These are phyloP conservation scores for Mycena alexandri DNA, from an alignment of 768 basidiomycete species.

Conservation along the genomic window DNA sequence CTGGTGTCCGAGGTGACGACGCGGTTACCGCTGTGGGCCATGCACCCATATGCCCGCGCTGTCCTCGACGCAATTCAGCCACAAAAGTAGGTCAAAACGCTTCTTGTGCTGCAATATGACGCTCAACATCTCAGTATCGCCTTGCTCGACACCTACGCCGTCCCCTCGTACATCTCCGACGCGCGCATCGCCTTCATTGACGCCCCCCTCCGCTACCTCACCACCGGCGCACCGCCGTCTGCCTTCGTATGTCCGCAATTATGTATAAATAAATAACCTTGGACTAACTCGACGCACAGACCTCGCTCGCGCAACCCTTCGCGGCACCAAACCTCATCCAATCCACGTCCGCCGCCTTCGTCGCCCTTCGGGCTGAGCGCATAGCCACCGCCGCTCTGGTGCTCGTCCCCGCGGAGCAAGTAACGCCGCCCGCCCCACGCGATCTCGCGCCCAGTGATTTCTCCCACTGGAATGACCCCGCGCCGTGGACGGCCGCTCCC, in stretches of 20 bases:
- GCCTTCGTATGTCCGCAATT: slow-evolving; percentile 14
- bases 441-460: slow-evolving; percentile 50
- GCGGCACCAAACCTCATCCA: slow-evolving; percentile 70
- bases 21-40: slow-evolving; percentile 62
- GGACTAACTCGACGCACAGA: slow-evolving; percentile 41
- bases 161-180: slow-evolving; percentile 60
- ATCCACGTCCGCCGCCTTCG: slow-evolving; percentile 66
- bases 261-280: neutral
- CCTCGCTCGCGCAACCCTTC: slow-evolving; percentile 53
- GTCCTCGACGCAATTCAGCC: slow-evolving; percentile 61
- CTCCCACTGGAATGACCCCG: slow-evolving; percentile 46
- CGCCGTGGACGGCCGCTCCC: slow-evolving; percentile 51
- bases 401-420: slow-evolving; percentile 63
- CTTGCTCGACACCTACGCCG: slow-evolving; percentile 66
- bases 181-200: slow-evolving; percentile 51
- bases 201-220: slow-evolving; percentile 68
- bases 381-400: slow-evolving; percentile 49
- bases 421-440: slow-evolving; percentile 57
- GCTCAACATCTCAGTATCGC: slow-evolving; percentile 52
- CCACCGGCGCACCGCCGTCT: slow-evolving; percentile 39
- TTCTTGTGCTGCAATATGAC: neutral
- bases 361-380: slow-evolving; percentile 51
- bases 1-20: slow-evolving; percentile 66
- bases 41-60: slow-evolving; percentile 60
- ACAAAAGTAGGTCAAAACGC: slow-evolving; percentile 51